Conservation (phyloP, 2,329 filamentous ascomycete genomes). For the Aspergillus sp. region DNA sequence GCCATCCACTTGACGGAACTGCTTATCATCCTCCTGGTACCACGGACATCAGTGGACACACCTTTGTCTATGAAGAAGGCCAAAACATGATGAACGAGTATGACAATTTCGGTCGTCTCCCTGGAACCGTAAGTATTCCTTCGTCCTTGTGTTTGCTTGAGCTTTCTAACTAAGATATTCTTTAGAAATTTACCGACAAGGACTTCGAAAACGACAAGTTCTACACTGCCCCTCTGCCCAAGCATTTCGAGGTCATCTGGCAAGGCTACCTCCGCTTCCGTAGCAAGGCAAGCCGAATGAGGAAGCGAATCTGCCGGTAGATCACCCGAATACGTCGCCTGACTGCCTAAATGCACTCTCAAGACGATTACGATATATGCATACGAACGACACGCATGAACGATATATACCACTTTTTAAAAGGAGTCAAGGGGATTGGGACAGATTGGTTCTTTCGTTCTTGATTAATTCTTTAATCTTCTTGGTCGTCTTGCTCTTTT, state of each 20-base stretch:
- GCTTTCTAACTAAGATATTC: conserved; percentile 6
- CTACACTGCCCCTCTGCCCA: conserved; percentile 23
- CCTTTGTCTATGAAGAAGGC: conserved; percentile 77
- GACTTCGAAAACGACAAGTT: conserved; percentile 35
- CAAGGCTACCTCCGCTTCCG: too few relatives aligned
- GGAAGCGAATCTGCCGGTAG: too few relatives aligned
- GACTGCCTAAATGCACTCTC: too few relatives aligned
- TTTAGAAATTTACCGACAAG: conserved; percentile 33
- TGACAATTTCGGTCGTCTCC: conserved; percentile 65
- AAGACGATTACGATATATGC: too few relatives aligned
- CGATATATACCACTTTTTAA: too few relatives aligned
- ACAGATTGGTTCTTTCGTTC: too few relatives aligned
- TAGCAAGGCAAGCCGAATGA: too few relatives aligned
- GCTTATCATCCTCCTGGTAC: conserved; percentile 67
- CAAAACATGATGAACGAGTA: conserved; percentile 68
- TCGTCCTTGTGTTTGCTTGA: not conserved
- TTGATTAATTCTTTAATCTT: too few relatives aligned
- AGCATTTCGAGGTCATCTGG: conserved; percentile 17
- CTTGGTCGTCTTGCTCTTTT: too few relatives aligned
- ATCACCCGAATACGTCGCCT: too few relatives aligned
- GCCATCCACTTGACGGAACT: conserved; percentile 73
- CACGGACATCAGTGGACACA: conserved; percentile 58
- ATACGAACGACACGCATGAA: too few relatives aligned
- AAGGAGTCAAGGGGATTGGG: too few relatives aligned
- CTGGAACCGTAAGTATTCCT: conserved; percentile 57